These are phyloP conservation scores for Larix sibirica DNA, from an alignment of 83 land plant genomes.

Conservation along the genomic window DNA sequence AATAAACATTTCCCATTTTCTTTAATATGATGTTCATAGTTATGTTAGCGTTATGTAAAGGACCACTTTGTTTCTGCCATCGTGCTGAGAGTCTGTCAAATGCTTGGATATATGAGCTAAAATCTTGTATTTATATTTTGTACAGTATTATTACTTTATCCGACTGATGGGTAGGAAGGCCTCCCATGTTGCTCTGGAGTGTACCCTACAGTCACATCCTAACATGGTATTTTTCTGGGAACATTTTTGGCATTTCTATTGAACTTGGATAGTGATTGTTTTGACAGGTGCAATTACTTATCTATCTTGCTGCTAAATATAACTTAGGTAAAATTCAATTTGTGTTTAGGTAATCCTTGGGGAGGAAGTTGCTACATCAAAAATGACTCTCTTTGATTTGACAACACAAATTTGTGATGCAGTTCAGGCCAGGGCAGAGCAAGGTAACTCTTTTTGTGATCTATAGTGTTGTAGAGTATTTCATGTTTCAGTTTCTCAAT, in stretches of 20 bases:
- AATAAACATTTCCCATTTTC: neutral
- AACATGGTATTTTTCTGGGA: conserved; percentile 68
- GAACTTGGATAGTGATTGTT: neutral
- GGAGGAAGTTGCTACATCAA: conserved; percentile 94
- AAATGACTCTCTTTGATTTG: conserved; percentile 91
- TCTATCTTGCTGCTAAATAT: neutral
- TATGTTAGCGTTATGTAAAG: neutral
- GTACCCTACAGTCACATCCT: conserved; percentile 97
- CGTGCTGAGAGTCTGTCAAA: neutral
- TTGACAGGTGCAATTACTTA: neutral
- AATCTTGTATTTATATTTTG: conserved; percentile 2
- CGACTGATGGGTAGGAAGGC: conserved; percentile 97
- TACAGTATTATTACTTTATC: conserved; percentile 97
- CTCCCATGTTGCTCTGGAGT: conserved; percentile 95
- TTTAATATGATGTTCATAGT: neutral
- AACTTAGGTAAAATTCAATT: neutral
- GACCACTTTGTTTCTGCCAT: neutral
- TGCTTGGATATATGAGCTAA: neutral
- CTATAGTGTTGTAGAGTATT: conserved; percentile 1
- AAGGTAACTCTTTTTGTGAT: conserved; percentile 50
- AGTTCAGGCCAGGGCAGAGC: conserved; percentile 89
- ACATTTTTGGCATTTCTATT: neutral
- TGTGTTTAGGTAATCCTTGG: conserved; percentile 88
- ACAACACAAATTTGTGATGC: conserved; percentile 98
- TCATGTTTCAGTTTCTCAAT: neutral